Base-by-base conservation (phyloP, 768 basidiomycete genomes). In the Tylopilus sp. region DNA sequence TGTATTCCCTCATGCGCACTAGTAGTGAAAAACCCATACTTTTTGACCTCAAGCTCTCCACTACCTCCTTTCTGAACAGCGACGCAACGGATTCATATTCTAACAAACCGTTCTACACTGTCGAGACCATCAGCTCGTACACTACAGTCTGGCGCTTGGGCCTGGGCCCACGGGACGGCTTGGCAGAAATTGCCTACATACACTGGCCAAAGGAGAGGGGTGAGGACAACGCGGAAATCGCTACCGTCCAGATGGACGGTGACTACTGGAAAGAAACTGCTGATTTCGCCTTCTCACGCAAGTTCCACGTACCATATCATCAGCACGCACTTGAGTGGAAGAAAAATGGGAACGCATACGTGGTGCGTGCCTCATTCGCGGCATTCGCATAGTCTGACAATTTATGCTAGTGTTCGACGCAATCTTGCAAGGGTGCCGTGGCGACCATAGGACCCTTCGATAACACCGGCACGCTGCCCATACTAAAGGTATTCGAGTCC, bases 271-370 rank as follows among this genome's bases (percentile, higher is more conserved):
- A 77, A 57, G 77, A 80, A 6, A 77, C 78, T 19, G 79, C 85
- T 38, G 77, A 74, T 22, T 70, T 45, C 1, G 71, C 52, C 71
- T 67, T 76, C 71, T 66, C 72, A 7, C 82, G 83, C 53, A 87
- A 82, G 68, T 91, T 91, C 64, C 76, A 72, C 48, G 75, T 90
- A 21, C 89, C 87, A 1, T 78, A 83, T 57, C 82, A 83, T 59
- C 75, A 81, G 0, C 79, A 83, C 38, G 71, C 70, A 17, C 65
- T 90, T 66, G 87, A 84, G 67, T 91, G 89, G 89, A 87, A 84
- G 59, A 79, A 78, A 41, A 72, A 78, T 14, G 85, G 82, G 2
- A 68, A 59, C 26, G 52, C 61, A 16, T 79, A 72, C 61, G 58
- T 64, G 29, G 78, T 79, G 62, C 51, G 72, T 71, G 31, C 57